Evolutionary conservation across 768 basidiomycete species (phyloP), one percentile per base, ranked within the genome.

Genomic region (Exidia glandulosa): DNA sequence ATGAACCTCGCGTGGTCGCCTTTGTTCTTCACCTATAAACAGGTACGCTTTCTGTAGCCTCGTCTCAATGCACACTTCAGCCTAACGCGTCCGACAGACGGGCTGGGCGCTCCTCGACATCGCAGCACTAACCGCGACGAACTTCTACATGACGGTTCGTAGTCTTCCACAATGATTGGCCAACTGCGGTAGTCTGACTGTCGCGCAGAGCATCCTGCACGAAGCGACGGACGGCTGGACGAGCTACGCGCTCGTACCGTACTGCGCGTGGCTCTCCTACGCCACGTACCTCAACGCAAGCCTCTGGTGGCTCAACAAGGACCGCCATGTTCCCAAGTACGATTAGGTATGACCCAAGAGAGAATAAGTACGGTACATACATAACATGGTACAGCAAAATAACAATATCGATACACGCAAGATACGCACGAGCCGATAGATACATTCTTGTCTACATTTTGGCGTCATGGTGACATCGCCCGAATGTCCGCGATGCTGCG

Each of bases 281-380:
- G 84, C 81, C 10, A 83, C 83, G 10, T 88, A 87, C 71, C 74
- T 88, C 41, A 87, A 86, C 67, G 82, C 74, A n/a, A 83, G 82
- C 0, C 76, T 80, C 54, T 83, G 82, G 76, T 83, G 76, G 73
- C 69, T 81, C 65, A 84, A 83, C 65, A 70, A 68, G 36, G 64
- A 58, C 25, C 64, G 61, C 30, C 13, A 32, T 19, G 6, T 9
- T n/a, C 23, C 59, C 19, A 58, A 45, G 36, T 16, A 60, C 25
- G 58, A 60, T 33, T 56, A n/a, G n/a, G n/a, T n/a, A n/a, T n/a
- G n/a, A n/a, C n/a, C n/a, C n/a, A 41, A 13, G 60, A 41, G 57
- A 47, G 60, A 52, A 58, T 52, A 52, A 13, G n/a, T n/a, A n/a
- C n/a, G n/a, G n/a, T n/a, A n/a, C n/a, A n/a, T n/a, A n/a, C n/a